Base-by-base conservation (phyloP, 2,329 filamentous ascomycete genomes). In the Simplicillium sp. region DNA sequence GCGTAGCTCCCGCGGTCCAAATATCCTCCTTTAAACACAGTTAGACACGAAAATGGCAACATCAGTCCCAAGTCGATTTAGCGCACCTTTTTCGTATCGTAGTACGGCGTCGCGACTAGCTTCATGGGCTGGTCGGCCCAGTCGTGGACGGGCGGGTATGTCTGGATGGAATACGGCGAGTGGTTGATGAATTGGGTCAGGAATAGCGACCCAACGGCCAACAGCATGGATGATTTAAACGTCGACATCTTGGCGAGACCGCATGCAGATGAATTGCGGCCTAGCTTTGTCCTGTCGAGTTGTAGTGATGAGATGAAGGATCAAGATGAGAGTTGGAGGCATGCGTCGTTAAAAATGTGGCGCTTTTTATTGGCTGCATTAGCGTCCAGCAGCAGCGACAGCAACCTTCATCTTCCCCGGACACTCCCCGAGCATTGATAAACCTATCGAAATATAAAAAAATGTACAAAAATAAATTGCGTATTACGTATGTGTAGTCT, bases 121-220 rank as follows among this genome's bases (percentile, higher is more conserved):
- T 64, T 63, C 55, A 78, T 67, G 29, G 75, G 75, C 29, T 60
- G 56, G 50, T 78, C 72, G 3, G 73, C 75, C 75, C 75, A 79
- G 25, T 43, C 45, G 40, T 51, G 51, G 48, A 54, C 16, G 54
- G 59, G 18, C 52, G 47, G 39, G 17, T 49, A 63, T 13, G 50
- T 62, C 11, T 50, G 50, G 48, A 65, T 60, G 42, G 55, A 50
- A 50, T 51, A 57, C 1, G 62, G 62, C 13, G 62, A 62, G 42
- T 59, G 50, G 29, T 54, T 57, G 18, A 60, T 42, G 39, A 64
- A 54, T 29, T 58, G 32, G 41, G 54, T 55, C 18, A 53, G 50
- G 32, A 61, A 43, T 28, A 62, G 48, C 40, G 51, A 50, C 42
- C 54, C 50, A 12, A 54, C 44, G 35, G 50, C 51, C 33, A 62